Base-by-base conservation (phyloP, 179 eudicot genomes). In the Beta macrorhiza region DNA sequence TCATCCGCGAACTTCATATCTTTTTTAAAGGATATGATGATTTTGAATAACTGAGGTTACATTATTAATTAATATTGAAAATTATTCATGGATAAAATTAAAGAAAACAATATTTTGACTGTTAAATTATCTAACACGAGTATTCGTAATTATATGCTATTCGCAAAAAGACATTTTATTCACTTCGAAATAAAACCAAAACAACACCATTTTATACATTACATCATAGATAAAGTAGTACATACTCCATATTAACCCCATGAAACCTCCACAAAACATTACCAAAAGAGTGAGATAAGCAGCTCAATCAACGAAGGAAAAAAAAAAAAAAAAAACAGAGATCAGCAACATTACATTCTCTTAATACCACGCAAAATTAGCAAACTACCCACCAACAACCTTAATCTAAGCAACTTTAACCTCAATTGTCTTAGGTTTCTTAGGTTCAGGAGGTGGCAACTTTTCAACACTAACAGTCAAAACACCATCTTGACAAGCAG, bases 401-500 rank as follows among this genome's bases (percentile, higher is more conserved):
- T 37, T 2, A 44, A 5, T 84, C 53, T 25, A 25, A 25, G 89
- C 91, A 44, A 89, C 76, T 85, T 89, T 80, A 69, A 92, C 91
- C 65, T 92, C 79, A 15, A 92, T 90, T 0, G 89, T 89, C 87
- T 89, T 91, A 2, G 93, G 91, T 86, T 89, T 91, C 91, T 92
- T 91, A 3, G 93, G 96, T 83, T 88, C 85, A 1, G 93, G 97
- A 15, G 92, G 94, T 0, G 93, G 90, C 85, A 87, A n/a, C 80
- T 92, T 92, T 86, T 87, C 84, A 1, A 91, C 97, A 6, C 80
- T 87, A 2, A 92, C 93, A 20, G 84, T 84, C 64, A 92, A 75
- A 16, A 92, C 94, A 1, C 97, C 94, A 37, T 91, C 94, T 68
- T 90, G 85, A 70, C 90, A 90, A 72, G 86, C 92, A 0, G 93